A percentile compares a stretch with the other conserved stretches of the same genome.
Conservation (phyloP, 2,329 filamentous ascomycete genomes). For the Nemania sp. region DNA sequence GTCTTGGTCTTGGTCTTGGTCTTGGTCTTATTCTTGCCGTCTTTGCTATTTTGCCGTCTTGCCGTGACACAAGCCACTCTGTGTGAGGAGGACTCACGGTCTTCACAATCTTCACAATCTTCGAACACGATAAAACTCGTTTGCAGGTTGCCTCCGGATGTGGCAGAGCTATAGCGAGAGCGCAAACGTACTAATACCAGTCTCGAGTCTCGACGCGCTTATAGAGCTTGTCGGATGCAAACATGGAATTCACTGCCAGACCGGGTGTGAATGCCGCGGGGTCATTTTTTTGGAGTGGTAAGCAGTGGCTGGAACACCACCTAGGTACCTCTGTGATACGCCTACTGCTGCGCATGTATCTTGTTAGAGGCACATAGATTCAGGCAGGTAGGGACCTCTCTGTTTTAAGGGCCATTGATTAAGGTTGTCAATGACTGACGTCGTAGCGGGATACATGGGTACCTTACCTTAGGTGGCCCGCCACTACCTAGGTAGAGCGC, state of each 20-base stretch:
- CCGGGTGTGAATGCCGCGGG: neutral
- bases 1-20: no score
- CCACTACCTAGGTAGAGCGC: no score
- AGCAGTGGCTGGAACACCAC: no score
- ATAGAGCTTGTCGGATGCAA: slow-evolving; percentile 1
- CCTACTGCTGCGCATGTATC: no score
- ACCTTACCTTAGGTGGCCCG: no score
- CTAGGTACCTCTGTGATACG: no score
- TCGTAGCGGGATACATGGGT: no score
- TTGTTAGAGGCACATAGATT: no score
- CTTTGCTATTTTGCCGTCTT: neutral
- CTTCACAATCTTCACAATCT: no score
- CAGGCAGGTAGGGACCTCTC: no score
- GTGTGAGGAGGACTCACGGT: slow-evolving; percentile 13
- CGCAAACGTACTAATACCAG: slow-evolving; percentile 9
- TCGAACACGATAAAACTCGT: neutral
- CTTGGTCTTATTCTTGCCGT: neutral
- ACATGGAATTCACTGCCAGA: slow-evolving; percentile 4
- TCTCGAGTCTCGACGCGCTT: slow-evolving; percentile 11
- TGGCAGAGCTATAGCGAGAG: slow-evolving; percentile 5
- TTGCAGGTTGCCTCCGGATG: slow-evolving; percentile 8
- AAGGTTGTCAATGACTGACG: no score
- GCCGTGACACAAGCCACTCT: slow-evolving; percentile 9
- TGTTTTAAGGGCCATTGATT: no score
- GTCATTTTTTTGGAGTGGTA: neutral